Percentiles rank a stretch among this genome's conserved stretches.
phyloP scores from a whole-genome alignment of 148 eudicot species.

The Chenopodium suecicum region DNA sequence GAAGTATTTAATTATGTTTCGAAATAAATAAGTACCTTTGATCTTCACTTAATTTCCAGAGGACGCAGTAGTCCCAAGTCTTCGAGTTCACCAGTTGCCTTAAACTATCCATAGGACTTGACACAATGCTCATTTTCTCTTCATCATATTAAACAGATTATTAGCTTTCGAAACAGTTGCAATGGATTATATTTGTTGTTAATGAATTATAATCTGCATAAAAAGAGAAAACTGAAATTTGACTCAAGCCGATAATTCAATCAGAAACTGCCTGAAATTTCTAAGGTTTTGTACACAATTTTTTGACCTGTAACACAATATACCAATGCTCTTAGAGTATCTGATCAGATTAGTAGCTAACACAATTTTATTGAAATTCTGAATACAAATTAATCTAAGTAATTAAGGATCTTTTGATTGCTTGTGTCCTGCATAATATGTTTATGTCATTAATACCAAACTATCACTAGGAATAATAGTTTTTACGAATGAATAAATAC shows the following conservation, averaged over 20 bases:
- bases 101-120: conserved; percentile 54
- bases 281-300: neutral
- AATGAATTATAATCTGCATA: too few species aligned
- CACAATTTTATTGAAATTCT: neutral
- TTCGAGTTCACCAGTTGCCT: conserved; percentile 60
- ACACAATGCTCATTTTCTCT: conserved; percentile 43
- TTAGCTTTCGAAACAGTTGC: neutral
- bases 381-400: neutral
- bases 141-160: conserved; percentile 7
- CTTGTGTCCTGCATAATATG: neutral
- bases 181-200: too few species aligned
- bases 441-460: neutral
- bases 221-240: too few species aligned
- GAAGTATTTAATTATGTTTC: neutral
- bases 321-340: too few species aligned
- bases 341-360: too few species aligned
- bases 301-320: neutral
- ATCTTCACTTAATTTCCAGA: conserved; percentile 86
- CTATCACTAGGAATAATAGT: neutral
- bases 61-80: conserved; percentile 78
- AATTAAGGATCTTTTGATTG: neutral
- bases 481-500: neutral
- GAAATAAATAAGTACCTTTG: conserved; percentile 48
- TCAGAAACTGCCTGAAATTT: neutral
- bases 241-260: too few species aligned